Evolutionary conservation across 495 filamentous ascomycete species (phyloP).

Genomic region (Penicillium subrubescens): DNA sequence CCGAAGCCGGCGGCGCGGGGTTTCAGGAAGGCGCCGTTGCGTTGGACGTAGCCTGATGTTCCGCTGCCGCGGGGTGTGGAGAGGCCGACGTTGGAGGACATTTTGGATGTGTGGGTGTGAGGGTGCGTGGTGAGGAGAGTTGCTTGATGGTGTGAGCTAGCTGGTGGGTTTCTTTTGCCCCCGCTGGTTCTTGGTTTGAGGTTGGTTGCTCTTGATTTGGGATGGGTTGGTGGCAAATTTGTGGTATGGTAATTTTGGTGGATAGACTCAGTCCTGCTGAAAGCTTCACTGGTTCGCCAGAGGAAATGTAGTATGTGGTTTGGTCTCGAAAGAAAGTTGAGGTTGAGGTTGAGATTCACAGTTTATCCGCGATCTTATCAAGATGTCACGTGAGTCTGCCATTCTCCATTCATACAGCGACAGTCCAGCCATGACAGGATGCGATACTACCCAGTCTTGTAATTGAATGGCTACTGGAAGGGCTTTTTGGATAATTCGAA

Average conservation of each 20-base stretch:
- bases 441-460: not conserved
- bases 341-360: not conserved
- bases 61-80: conserved; percentile 91
- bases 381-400: not conserved
- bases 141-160: not conserved
- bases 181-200: not conserved
- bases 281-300: not conserved
- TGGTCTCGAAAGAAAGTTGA: not conserved
- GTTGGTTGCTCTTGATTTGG: not conserved
- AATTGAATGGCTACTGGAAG: not conserved
- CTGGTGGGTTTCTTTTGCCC: not conserved
- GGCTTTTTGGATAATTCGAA: not conserved
- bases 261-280: not conserved
- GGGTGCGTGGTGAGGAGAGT: not conserved
- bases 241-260: not conserved
- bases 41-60: conserved; percentile 96
- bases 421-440: too few relatives aligned
- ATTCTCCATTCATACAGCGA: not conserved
- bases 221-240: not conserved
- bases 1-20: conserved; percentile 63
- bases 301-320: not conserved
- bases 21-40: conserved; percentile 84
- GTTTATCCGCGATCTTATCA: not conserved
- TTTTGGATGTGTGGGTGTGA: conserved; percentile 34
- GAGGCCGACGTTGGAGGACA: conserved; percentile 98